Base-by-base conservation (phyloP, 2,329 filamentous ascomycete species). In the Exophiala xenobiotica region DNA sequence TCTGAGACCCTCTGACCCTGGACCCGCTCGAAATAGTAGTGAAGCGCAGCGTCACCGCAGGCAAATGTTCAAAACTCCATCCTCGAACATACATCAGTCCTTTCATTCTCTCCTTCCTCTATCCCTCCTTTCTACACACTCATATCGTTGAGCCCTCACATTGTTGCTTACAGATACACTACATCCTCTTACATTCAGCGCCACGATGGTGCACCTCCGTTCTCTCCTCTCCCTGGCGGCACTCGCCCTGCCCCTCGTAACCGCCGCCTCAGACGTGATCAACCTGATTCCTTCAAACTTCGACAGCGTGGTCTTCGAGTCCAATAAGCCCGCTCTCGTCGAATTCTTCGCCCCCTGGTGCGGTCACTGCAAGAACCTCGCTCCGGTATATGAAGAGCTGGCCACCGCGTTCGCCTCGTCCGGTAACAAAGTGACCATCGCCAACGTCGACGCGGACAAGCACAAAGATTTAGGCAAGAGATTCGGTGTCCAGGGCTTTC, bases 311-410 rank as follows among this genome's bases (percentile, higher is more conserved):
- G 90, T 96, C 59, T 79, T 96, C 54, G 83, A 95, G 70, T 92
- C 88, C 39, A 90, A 90, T 72, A 97, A 95, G 78, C 92, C 93
- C 37, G 91, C 93, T 0, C 85, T 99, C 20, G 90, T 97, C 64
- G 91, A 97, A 72, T 99, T 99, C 81, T 97, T 95, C 68, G 93
- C 93, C 26, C 91, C 92, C 19, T 99, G 93, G 93, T 99, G 93
- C 68, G 95, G 93, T 24, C 93, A 99, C 80, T 99, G 93, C 89
- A 97, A 97, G 82, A 95, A 77, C 67, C 87, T 99, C 26, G 93
- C 93, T 12, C 95, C 93, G 43, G 78, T 95, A 53, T 99, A 95
- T 73, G 93, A 99, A 70, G 88, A 99, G 68, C 83, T 99, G 37
- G 93, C 83, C 40, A 70, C 78, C 43, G 75, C 78, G 35, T 95